These are phyloP conservation scores for Bacterosira constricta DNA, from an alignment of 108 stramenopile genomes.

Conservation along the genomic window DNA sequence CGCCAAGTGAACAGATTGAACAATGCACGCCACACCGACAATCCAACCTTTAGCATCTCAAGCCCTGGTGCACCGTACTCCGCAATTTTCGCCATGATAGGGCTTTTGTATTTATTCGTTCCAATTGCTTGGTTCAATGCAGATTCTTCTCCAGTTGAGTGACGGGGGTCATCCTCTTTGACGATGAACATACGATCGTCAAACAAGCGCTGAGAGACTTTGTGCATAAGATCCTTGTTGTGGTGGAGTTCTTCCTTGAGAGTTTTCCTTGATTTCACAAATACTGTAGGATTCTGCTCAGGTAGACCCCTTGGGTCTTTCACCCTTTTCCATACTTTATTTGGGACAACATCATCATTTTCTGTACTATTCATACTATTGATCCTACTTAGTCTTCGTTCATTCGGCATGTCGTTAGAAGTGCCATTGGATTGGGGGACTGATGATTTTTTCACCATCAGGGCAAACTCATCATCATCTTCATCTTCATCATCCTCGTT, in stretches of 20 bases:
- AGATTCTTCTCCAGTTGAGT: background rate
- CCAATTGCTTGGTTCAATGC: conserved; percentile 23
- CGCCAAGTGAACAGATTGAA: conserved; percentile 78
- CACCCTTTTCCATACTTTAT: conserved; percentile 29
- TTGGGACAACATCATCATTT: background rate
- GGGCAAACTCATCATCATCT: conserved; percentile 34
- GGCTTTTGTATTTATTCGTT: conserved; percentile 32
- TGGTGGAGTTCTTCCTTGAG: conserved; percentile 20
- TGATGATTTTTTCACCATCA: too few species aligned
- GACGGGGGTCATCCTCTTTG: conserved; percentile 11
- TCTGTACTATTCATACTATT: conserved; percentile 21
- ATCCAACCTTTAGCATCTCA: conserved; percentile 26
- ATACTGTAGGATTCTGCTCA: conserved; percentile 34
- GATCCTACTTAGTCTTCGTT: background rate
- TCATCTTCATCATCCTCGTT: conserved; percentile 17
- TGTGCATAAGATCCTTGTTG: conserved; percentile 36
- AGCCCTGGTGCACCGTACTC: conserved; percentile 14
- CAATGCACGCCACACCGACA: conserved; percentile 46
- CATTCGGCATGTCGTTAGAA: too few species aligned
- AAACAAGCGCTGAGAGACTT: conserved; percentile 17
- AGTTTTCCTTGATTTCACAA: conserved; percentile 26
- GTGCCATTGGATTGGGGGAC: too few species aligned
- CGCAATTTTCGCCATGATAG: conserved; percentile 34
- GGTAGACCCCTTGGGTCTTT: conserved; percentile 29
- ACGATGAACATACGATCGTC: conserved; percentile 39